Evolutionary conservation across 2,329 filamentous ascomycete genomes (phyloP).

Genomic region (Monosporascus sp.): DNA sequence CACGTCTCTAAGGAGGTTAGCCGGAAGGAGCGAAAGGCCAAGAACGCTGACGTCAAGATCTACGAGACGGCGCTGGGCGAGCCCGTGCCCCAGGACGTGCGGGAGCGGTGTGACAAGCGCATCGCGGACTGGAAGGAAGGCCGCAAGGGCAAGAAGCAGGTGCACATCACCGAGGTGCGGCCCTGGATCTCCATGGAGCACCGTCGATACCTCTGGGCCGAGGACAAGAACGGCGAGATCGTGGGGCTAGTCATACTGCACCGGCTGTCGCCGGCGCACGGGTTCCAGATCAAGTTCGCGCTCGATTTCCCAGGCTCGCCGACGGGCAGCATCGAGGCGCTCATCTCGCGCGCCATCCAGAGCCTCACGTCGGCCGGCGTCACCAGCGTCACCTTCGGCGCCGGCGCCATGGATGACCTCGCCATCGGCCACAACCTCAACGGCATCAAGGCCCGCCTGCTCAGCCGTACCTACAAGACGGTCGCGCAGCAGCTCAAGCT

Average conservation of each 20-base stretch:
- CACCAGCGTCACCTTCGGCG: conserved; percentile 76
- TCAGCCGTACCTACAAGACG: conserved; percentile 76
- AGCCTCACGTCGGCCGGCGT: conserved; percentile 52
- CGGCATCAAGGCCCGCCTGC: conserved; percentile 72
- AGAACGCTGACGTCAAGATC: conserved; percentile 57
- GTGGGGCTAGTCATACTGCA: conserved; percentile 76
- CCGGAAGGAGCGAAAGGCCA: conserved; percentile 76
- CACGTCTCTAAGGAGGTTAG: conserved; percentile 53
- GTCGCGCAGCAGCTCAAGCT: conserved; percentile 23
- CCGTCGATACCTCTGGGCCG: conserved; percentile 78
- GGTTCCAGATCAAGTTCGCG: conserved; percentile 95
- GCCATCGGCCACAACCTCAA: conserved; percentile 76
- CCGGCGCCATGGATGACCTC: conserved; percentile 69
- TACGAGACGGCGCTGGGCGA: conserved; percentile 64
- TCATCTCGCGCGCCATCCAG: conserved; percentile 55
- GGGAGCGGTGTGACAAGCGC: conserved; percentile 62
- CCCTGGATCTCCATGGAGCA: conserved; percentile 83
- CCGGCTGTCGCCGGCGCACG: conserved; percentile 72
- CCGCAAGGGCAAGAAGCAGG: conserved; percentile 75
- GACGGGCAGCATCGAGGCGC: conserved; percentile 80
- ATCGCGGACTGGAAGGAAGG: conserved; percentile 74
- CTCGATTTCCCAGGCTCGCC: conserved; percentile 85
- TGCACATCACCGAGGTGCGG: conserved; percentile 83
- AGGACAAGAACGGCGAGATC: conserved; percentile 66
- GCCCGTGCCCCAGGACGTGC: conserved; percentile 59